Percentiles rank a stretch among this genome's conserved stretches.
phyloP scores from a whole-genome alignment of 306 rosid species.

The Sicyos baderoa region DNA sequence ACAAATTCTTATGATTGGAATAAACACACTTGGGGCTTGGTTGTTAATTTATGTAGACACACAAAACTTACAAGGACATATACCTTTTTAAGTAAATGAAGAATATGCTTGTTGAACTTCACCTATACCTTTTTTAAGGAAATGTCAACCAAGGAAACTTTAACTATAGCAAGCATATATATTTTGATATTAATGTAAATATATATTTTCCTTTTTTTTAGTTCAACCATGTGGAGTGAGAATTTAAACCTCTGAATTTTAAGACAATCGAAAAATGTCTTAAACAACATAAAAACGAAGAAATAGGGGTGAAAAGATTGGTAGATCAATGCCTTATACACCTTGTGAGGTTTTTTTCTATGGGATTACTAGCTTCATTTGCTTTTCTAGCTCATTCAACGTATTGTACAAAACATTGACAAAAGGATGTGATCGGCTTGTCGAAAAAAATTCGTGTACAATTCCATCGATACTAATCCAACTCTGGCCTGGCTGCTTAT shows the following conservation, averaged over 20 bases:
- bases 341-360: slow-evolving; percentile 1
- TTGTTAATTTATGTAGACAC: not conserved
- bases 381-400: slow-evolving; percentile 40
- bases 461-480: slow-evolving; percentile 53
- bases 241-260: no score
- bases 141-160: not conserved
- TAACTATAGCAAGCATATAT: not conserved
- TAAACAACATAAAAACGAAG: not conserved
- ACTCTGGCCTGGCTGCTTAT: slow-evolving; percentile 54
- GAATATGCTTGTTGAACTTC: no score
- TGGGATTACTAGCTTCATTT: slow-evolving; percentile 32
- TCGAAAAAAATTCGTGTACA: slow-evolving; percentile 51
- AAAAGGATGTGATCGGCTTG: slow-evolving; percentile 35
- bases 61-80: no score
- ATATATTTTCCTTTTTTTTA: no score
- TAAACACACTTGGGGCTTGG: not conserved
- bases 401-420: slow-evolving; percentile 27
- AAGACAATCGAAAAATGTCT: not conserved
- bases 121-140: no score
- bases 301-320: not conserved
- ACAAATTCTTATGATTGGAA: not conserved
- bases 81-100: no score
- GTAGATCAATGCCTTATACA: not conserved
- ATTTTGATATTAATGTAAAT: no score
- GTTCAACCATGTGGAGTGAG: no score